Evolutionary conservation across 768 basidiomycete species (phyloP).

Genomic region (Lenzites betulinus): DNA sequence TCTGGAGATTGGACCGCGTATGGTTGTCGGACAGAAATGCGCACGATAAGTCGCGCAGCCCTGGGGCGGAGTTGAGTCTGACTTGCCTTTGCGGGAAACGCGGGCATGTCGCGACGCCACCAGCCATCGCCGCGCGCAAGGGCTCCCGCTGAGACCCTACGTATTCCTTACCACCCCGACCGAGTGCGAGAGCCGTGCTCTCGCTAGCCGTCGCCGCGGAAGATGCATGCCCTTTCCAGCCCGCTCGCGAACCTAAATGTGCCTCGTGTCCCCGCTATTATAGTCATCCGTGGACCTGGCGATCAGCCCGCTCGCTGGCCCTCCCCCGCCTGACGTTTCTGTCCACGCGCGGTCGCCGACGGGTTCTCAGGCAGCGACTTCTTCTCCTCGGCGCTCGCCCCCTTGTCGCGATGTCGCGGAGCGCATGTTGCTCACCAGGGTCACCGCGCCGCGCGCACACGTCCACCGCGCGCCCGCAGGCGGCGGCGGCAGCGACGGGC

Average conservation of each 20-base stretch:
- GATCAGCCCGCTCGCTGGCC: conserved; percentile 1
- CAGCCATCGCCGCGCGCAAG: neutral
- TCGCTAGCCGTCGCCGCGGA: neutral
- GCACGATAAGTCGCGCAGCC: conserved; percentile 9
- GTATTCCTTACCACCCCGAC: conserved; percentile 5
- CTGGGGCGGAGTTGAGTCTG: conserved; percentile 12
- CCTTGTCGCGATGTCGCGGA: conserved; percentile 4
- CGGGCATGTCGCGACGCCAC: neutral
- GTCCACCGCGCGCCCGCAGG: too few species aligned
- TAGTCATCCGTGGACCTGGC: conserved; percentile 8
- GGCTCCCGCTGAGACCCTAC: conserved; percentile 13
- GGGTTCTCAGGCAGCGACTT: neutral
- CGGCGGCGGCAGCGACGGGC: neutral
- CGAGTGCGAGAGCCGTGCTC: conserved; percentile 4
- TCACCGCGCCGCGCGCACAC: neutral
- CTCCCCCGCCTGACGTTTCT: neutral
- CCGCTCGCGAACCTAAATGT: neutral
- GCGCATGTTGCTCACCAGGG: neutral
- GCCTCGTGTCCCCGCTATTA: conserved; percentile 12
- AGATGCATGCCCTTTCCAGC: neutral
- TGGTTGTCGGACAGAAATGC: conserved; percentile 10
- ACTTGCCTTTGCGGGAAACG: conserved; percentile 11
- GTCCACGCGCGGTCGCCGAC: conserved; percentile 1
- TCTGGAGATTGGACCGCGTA: conserved; percentile 6
- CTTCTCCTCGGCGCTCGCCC: neutral